Evolutionary conservation across 2,329 filamentous ascomycete genomes (phyloP).

Genomic region (Fusarium nelsonii): DNA sequence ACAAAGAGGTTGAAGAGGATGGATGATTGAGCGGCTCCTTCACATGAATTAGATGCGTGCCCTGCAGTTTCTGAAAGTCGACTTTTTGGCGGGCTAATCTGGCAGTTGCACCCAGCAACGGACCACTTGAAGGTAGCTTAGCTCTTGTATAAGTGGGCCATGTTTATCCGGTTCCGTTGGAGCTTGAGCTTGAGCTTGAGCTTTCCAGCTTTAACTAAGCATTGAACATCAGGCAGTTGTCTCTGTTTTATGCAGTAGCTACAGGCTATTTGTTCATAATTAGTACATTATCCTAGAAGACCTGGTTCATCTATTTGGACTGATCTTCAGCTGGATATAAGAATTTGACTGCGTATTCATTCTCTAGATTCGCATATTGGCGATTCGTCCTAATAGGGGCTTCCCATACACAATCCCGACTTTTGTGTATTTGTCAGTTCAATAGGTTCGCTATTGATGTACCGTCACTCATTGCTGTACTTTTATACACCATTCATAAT

Average conservation of each 20-base stretch:
- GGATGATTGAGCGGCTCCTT: slow-evolving; percentile 6
- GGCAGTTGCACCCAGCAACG: slow-evolving; percentile 43
- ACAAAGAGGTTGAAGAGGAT: slow-evolving; percentile 12
- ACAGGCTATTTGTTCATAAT: background rate
- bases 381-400: background rate
- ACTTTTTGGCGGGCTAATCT: slow-evolving; percentile 44
- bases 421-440: background rate
- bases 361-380: background rate
- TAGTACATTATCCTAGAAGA: background rate
- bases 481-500: background rate
- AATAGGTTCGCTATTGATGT: background rate
- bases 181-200: slow-evolving; percentile 6
- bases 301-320: background rate
- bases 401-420: background rate
- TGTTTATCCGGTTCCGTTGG: slow-evolving; percentile 37
- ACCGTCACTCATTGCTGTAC: background rate
- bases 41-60: background rate
- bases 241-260: background rate
- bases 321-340: background rate
- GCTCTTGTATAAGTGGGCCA: slow-evolving; percentile 15
- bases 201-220: slow-evolving; percentile 1
- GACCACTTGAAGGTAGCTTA: slow-evolving; percentile 31
- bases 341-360: too few species aligned
- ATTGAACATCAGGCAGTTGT: background rate
- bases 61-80: slow-evolving; percentile 33